These are phyloP conservation scores for Dorcoceras hygrometricum DNA, from an alignment of 257 asterid genomes.

Conservation along the genomic window DNA sequence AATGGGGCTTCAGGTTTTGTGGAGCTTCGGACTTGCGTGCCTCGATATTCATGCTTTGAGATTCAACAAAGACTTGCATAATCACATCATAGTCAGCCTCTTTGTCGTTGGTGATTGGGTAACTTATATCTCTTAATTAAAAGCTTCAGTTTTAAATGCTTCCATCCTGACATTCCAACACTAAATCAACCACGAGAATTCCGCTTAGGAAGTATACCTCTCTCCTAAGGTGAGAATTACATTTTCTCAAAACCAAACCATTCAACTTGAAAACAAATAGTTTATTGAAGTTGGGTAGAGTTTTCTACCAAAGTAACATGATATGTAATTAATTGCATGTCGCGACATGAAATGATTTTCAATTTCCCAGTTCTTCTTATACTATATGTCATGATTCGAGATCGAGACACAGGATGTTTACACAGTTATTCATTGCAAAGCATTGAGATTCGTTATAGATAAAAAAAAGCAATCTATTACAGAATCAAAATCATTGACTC, in stretches of 20 bases:
- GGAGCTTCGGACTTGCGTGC: constrained; percentile 92
- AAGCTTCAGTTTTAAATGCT: constrained; percentile 12
- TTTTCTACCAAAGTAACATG: neutral
- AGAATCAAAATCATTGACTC: too few species aligned
- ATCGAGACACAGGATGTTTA: too few species aligned
- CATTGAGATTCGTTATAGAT: too few species aligned
- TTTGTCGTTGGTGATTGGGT: constrained; percentile 95
- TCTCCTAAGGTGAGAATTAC: too few species aligned
- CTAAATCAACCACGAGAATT: neutral
- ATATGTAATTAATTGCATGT: neutral
- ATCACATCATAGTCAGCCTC: constrained; percentile 64
- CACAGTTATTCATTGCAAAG: too few species aligned
- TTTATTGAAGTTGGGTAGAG: neutral
- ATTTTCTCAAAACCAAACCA: neutral
- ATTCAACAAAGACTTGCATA: constrained; percentile 67
- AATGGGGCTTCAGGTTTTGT: constrained; percentile 89
- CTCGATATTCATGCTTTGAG: constrained; percentile 80
- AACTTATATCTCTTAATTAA: constrained; percentile 28
- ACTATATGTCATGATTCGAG: too few species aligned
- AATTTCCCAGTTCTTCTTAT: neutral
- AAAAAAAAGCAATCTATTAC: too few species aligned
- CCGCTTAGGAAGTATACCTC: neutral
- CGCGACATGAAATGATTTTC: neutral
- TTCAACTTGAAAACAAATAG: neutral
- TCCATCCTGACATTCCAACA: neutral